Evolutionary conservation across 305 asterid species (phyloP).

Genomic region (Fraxinus paxiana): DNA sequence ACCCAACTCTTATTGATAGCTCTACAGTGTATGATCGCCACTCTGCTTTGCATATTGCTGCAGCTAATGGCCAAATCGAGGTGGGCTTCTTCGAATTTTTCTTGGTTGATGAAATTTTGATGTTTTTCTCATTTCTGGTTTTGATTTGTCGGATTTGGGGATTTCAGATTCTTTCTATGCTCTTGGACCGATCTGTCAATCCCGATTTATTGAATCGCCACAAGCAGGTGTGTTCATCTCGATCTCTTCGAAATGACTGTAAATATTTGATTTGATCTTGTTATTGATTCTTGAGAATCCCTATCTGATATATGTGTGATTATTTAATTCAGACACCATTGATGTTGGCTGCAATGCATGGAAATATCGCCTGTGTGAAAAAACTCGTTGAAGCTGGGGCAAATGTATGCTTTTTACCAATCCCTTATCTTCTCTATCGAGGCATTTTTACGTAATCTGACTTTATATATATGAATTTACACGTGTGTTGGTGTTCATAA

Average conservation of each 20-base stretch:
- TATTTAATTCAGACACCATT: constrained; percentile 66
- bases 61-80: constrained; percentile 97
- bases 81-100: constrained; percentile 33
- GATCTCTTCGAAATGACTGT: neutral
- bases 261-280: neutral
- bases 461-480: neutral
- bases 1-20: constrained; percentile 42
- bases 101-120: neutral
- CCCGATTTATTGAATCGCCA: constrained; percentile 80
- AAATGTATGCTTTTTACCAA: constrained; percentile 45
- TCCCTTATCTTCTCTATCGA: neutral
- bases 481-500: neutral
- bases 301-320: neutral
- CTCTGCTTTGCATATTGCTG: constrained; percentile 81
- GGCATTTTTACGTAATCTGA: neutral
- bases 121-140: neutral
- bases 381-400: constrained; percentile 90
- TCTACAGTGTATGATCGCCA: constrained; percentile 66
- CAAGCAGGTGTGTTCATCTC: constrained; percentile 53
- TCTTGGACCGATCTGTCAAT: constrained; percentile 63
- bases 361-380: constrained; percentile 71
- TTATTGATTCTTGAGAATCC: neutral
- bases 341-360: constrained; percentile 98
- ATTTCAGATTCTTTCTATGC: constrained; percentile 66
- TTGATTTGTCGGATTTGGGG: constrained; percentile 22